Conservation (phyloP, 192 early-diverging fungal genomes). For the Backusella circina region DNA sequence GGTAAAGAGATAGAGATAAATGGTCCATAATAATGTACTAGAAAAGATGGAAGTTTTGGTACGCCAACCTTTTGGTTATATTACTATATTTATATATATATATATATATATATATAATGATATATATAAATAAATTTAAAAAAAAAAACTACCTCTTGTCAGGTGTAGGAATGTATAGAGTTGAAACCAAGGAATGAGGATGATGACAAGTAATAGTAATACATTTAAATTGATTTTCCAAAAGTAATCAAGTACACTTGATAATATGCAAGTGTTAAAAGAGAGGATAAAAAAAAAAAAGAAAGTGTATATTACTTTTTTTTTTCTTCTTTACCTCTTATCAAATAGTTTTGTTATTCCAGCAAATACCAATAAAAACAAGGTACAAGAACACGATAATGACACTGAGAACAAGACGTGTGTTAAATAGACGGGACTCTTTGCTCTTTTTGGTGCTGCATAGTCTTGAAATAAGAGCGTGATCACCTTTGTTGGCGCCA, state of each 20-base stretch:
- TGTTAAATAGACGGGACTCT: not conserved
- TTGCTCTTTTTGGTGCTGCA: not conserved
- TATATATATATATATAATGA: not conserved
- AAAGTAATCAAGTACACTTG: constrained; percentile 18
- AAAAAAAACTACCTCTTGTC: constrained; percentile 13
- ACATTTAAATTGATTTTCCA: constrained; percentile 72
- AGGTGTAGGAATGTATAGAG: constrained; percentile 55
- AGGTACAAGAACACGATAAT: constrained; percentile 68
- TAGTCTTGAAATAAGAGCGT: constrained; percentile 9
- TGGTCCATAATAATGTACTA: constrained; percentile 23
- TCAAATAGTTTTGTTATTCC: constrained; percentile 71
- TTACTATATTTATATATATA: not conserved
- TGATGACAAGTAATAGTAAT: constrained; percentile 65
- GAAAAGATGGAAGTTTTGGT: not conserved
- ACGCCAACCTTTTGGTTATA: constrained; percentile 1
- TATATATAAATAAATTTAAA: not conserved
- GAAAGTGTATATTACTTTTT: not conserved
- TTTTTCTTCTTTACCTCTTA: too few relatives aligned
- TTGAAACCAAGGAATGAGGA: constrained; percentile 76
- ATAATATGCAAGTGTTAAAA: not conserved
- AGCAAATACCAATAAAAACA: constrained; percentile 82
- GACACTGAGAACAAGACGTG: constrained; percentile 66
- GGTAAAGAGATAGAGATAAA: constrained; percentile 15
- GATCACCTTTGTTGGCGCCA: not conserved
- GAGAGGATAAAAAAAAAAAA: not conserved